Percentiles rank a stretch among this genome's conserved stretches.
phyloP scores from a whole-genome alignment of 1,139 yeast species.

The Saccharomyces pastorianus region DNA sequence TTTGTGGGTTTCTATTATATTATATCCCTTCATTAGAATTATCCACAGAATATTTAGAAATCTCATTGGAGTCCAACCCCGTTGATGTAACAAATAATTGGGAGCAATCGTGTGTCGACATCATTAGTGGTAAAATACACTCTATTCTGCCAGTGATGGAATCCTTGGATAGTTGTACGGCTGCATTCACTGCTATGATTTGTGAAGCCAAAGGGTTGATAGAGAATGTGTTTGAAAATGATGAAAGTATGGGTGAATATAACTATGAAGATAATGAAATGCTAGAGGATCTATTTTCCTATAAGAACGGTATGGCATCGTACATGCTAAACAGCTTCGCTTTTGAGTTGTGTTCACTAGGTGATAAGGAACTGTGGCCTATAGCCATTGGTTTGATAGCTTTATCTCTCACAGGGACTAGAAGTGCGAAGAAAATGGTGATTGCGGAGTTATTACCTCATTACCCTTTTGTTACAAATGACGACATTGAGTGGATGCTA shows the following conservation, averaged over 20 bases:
- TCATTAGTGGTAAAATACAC: slow-evolving; percentile 51
- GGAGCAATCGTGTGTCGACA: slow-evolving; percentile 56
- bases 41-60: slow-evolving; percentile 37
- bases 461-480: slow-evolving; percentile 53
- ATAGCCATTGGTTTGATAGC: slow-evolving; percentile 55
- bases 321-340: slow-evolving; percentile 57
- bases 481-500: slow-evolving; percentile 75
- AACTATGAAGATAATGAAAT: slow-evolving; percentile 7
- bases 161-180: slow-evolving; percentile 55
- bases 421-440: slow-evolving; percentile 31
- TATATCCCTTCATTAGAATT: slow-evolving; percentile 48
- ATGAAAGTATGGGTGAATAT: slow-evolving; percentile 6
- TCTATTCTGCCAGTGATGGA: slow-evolving; percentile 56
- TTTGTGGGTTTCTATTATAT: slow-evolving; percentile 52
- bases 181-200: slow-evolving; percentile 57
- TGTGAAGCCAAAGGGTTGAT: slow-evolving; percentile 60
- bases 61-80: slow-evolving; percentile 32
- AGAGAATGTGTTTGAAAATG: slow-evolving; percentile 26
- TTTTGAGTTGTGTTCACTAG: slow-evolving; percentile 32
- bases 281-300: slow-evolving; percentile 29
- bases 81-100: slow-evolving; percentile 39
- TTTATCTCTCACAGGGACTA: slow-evolving; percentile 33
- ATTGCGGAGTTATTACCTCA: slow-evolving; percentile 57
- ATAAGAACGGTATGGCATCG: slow-evolving; percentile 45
- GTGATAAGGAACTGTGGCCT: slow-evolving; percentile 46